Evolutionary conservation across 2,329 filamentous ascomycete genomes (phyloP), one percentile per base, ranked within the genome.

Genomic region (Neopestalotiopsis rosae): DNA sequence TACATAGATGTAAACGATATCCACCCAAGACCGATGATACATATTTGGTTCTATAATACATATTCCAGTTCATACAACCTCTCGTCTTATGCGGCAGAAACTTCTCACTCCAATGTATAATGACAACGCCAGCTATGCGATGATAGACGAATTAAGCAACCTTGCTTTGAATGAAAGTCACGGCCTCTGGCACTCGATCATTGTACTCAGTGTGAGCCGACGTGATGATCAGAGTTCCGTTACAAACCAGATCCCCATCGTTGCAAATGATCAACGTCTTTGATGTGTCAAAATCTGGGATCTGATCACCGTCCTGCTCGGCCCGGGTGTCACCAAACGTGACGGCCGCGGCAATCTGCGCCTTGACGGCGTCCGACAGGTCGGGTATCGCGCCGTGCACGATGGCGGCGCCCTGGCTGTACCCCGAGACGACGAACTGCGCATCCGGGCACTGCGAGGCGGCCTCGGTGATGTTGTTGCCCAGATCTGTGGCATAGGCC

Each of bases 211-310:
- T 65, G 76, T 85, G 83, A 10, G 81, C 72, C 3, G 74, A 76
- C 52, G 81, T 71, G 12, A 81, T 76, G 67, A 81, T 76, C 42
- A 80, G 72, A 0, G 82, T 82, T 61, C 85, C 82, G 5, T 74
- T 68, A 68, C 86, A 88, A 12, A 89, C 85, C 17, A 82, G 77
- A 72, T 88, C 86, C 0, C 83, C 85, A 6, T 64, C 24, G 49
- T 84, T 81, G 71, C 86, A 88, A 56, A 83, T 83, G 42, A 84
- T 82, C 75, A 84, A 68, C 1, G 75, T 73, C 66, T 76, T 65
- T 52, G 65, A 65, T 58, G 69, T 68, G 24, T 76, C 75, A 67
- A 75, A 79, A 45, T 72, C 74, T 28, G 76, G 77, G 56, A 80
- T 76, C 17, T 69, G 68, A 6, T 72, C 77, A 12, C 68, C 62